Base-by-base conservation (phyloP, 2,329 filamentous ascomycete species). In the Cercospora zeae-maydis region DNA sequence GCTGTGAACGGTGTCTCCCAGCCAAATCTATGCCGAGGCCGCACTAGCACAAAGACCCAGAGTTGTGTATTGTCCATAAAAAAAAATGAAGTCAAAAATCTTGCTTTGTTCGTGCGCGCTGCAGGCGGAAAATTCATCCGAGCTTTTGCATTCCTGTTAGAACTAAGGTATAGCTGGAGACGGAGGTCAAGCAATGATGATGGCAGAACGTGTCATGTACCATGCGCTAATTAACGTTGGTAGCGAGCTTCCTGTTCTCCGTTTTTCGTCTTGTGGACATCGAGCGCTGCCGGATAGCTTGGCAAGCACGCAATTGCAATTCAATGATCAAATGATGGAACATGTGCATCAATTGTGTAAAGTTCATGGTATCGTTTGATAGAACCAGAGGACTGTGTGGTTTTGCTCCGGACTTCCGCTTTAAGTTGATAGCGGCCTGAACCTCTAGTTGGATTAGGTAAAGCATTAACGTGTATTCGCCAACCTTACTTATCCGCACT, bases 211-310 rank as follows among this genome's bases (percentile, higher is more conserved):
- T 34, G 30, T 34, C 49, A 53, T 21, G 49, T 53, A 19, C 49
- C 27, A 53, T 53, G 49, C 49, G 49, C 49, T 30, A 53, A 34
- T 53, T 30, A 53, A 34, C 34, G 49, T 53, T 34, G 49, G 27
- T 53, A 53, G 49, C 49, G 49, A 53, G n/a, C 4, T 16, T 21
- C 27, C 8, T 9, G 30, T 19, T 8, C 7, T 49, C 21, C 21
- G 42, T 14, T 49, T 27, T 49, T 47, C 9, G 4, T 31, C 30
- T 11, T 27, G 11, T 19, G 13, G 42, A 19, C 19, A 27, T 47
- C 19, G 21, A n/a, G 42, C 24, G 42, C 11, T 24, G n/a, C 42
- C 14, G 21, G 21, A 19, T 19, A 6, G 42, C 42, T 49, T 27
- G 24, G 21, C 11, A 19, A 49, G 13, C 21, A 49, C 10, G 6